Conservation (phyloP, 306 rosid species). For the Vigna hirtella region DNA sequence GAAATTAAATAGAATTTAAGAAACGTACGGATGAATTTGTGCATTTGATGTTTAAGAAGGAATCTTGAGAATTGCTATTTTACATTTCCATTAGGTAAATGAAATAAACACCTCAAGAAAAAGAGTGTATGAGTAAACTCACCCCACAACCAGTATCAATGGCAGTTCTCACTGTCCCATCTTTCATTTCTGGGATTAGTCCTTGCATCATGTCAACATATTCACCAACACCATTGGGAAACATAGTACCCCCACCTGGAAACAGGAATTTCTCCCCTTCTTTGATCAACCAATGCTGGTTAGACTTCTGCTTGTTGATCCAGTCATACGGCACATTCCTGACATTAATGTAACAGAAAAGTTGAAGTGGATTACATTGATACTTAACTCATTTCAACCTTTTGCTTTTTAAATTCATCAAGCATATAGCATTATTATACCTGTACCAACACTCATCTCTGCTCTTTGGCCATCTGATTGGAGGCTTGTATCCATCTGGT, state of each 20-base stretch:
- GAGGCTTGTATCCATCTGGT: constrained; percentile 90
- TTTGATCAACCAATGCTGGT: constrained; percentile 94
- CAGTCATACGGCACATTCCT: constrained; percentile 99
- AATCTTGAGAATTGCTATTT: constrained; percentile 13
- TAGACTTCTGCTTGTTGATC: constrained; percentile 94
- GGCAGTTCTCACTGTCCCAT: constrained; percentile 92
- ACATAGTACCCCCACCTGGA: constrained; percentile 99
- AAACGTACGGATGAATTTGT: background rate
- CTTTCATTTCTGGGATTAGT: constrained; percentile 94
- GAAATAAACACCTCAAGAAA: background rate
- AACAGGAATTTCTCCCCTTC: constrained; percentile 97
- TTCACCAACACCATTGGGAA: constrained; percentile 90
- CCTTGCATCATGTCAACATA: constrained; percentile 90
- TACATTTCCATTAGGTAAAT: constrained; percentile 5
- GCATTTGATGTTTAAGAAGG: background rate
- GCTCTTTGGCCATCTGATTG: constrained; percentile 97
- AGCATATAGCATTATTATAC: constrained; percentile 46
- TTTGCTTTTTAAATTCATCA: background rate
- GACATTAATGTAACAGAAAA: constrained; percentile 34
- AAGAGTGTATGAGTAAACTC: constrained; percentile 49
- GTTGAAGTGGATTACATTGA: constrained; percentile 12
- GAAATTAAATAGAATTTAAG: background rate
- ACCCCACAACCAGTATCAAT: constrained; percentile 99
- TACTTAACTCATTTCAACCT: constrained; percentile 2
- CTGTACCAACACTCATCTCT: constrained; percentile 97